A percentile compares a stretch with the other conserved stretches of the same genome.
These are phyloP conservation scores for Juglanconis sp. DNA, from an alignment of 2,329 filamentous ascomycete genomes.

Conservation along the genomic window DNA sequence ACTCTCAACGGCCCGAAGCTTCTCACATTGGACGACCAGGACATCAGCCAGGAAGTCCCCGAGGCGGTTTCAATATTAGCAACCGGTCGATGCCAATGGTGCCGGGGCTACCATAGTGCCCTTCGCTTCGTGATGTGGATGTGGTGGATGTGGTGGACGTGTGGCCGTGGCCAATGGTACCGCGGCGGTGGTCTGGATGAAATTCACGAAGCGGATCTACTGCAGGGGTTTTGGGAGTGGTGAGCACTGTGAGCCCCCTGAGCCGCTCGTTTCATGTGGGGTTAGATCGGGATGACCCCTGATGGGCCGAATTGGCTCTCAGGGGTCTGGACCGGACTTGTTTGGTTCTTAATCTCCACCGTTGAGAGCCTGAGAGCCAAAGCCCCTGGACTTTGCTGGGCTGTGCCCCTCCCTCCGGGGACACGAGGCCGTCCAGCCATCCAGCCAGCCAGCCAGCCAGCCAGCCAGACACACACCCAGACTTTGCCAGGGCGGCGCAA, in stretches of 20 bases:
- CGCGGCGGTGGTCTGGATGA: slow-evolving; percentile 1
- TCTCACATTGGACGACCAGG: not conserved
- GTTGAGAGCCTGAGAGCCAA: not conserved
- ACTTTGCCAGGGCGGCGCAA: too few species aligned
- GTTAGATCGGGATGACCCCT: slow-evolving; percentile 7
- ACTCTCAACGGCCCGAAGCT: not conserved
- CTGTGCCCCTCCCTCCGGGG: not conserved
- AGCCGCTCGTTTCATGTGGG: slow-evolving; percentile 17
- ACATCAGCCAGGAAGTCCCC: not conserved
- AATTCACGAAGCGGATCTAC: slow-evolving; percentile 7
- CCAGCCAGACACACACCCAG: not conserved
- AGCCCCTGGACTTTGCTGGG: not conserved
- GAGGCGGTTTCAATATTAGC: slow-evolving; percentile 2
- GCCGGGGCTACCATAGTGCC: not conserved
- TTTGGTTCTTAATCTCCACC: slow-evolving; percentile 13
- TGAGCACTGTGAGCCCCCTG: slow-evolving; percentile 2
- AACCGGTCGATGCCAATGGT: not conserved
- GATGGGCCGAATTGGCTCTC: slow-evolving; percentile 5
- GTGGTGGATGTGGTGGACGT: not conserved
- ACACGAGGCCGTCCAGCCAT: not conserved
- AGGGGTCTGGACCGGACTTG: slow-evolving; percentile 13
- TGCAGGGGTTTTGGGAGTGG: slow-evolving; percentile 11
- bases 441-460: not conserved
- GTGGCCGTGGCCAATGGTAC: slow-evolving; percentile 8
- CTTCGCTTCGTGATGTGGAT: not conserved